Conservation (phyloP, 2,329 filamentous ascomycete species). For the Clonostachys sp. region DNA sequence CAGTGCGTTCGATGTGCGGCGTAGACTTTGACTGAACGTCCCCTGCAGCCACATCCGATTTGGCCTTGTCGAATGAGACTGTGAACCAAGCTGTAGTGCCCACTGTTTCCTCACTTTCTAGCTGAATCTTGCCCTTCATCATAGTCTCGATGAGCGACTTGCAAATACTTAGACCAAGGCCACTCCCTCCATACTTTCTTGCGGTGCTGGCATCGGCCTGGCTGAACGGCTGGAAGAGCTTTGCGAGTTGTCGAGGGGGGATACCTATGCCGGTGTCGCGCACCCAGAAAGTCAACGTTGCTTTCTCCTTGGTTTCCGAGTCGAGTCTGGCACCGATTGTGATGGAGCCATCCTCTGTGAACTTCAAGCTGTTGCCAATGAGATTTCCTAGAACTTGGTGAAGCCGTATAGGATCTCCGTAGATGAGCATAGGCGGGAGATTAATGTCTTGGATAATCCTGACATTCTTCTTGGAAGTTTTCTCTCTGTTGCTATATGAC, state of each 20-base stretch:
- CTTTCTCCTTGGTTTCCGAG: conserved; percentile 62
- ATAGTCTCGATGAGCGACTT: conserved; percentile 91
- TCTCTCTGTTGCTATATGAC: conserved; percentile 61
- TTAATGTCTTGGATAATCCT: conserved; percentile 67
- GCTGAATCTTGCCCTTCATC: conserved; percentile 79
- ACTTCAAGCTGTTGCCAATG: conserved; percentile 90
- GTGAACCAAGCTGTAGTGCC: conserved; percentile 76
- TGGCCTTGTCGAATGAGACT: conserved; percentile 80
- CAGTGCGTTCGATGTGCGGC: conserved; percentile 4
- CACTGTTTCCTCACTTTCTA: conserved; percentile 69
- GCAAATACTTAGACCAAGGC: conserved; percentile 87
- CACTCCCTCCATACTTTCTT: conserved; percentile 86
- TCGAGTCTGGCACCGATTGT: conserved; percentile 76
- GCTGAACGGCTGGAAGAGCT: conserved; percentile 87
- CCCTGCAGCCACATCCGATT: conserved; percentile 52
- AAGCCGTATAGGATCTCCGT: conserved; percentile 61
- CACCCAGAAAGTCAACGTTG: conserved; percentile 80
- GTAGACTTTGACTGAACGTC: conserved; percentile 37
- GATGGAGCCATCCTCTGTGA: conserved; percentile 81
- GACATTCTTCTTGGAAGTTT: conserved; percentile 58
- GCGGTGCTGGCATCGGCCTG: conserved; percentile 90
- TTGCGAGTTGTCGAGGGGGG: conserved; percentile 72
- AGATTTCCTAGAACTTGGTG: conserved; percentile 75
- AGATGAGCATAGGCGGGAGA: conserved; percentile 67
- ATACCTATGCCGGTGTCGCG: conserved; percentile 91